Conservation (phyloP, 257 asterid species). For the Solanum appendiculatum region DNA sequence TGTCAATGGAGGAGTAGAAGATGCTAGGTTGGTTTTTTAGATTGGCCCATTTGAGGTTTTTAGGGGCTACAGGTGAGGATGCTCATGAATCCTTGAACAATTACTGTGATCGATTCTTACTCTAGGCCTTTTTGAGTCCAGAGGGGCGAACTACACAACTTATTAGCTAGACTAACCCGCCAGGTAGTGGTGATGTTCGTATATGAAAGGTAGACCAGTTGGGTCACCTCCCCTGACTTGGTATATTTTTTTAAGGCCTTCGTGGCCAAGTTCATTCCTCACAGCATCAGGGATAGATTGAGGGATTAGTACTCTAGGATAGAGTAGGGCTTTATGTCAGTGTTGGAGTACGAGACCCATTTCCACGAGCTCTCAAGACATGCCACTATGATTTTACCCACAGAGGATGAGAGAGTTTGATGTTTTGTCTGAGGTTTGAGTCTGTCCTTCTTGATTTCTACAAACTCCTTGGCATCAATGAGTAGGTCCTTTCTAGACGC, state of each 20-base stretch:
- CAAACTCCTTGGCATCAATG: too few species aligned
- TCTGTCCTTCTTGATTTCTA: background rate
- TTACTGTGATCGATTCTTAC: too few species aligned
- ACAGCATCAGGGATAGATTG: background rate
- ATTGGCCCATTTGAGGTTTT: background rate
- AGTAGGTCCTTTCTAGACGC: background rate
- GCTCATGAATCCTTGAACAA: background rate
- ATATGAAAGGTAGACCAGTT: background rate
- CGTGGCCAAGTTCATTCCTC: background rate
- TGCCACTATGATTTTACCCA: background rate
- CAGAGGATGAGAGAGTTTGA: too few species aligned
- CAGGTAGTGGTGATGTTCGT: background rate
- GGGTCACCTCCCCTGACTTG: background rate
- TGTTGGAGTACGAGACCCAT: background rate
- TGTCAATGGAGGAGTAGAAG: background rate
- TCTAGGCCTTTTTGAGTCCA: too few species aligned
- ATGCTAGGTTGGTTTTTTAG: background rate
- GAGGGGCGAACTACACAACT: background rate
- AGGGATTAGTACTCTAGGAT: background rate
- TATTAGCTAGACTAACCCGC: background rate
- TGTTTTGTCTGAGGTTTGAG: background rate
- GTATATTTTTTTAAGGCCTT: background rate
- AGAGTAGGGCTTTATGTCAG: background rate
- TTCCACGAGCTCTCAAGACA: too few species aligned
- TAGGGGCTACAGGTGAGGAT: background rate